Conservation (phyloP, 2,329 filamentous ascomycete genomes). For the Chaetomiaceae sp. region DNA sequence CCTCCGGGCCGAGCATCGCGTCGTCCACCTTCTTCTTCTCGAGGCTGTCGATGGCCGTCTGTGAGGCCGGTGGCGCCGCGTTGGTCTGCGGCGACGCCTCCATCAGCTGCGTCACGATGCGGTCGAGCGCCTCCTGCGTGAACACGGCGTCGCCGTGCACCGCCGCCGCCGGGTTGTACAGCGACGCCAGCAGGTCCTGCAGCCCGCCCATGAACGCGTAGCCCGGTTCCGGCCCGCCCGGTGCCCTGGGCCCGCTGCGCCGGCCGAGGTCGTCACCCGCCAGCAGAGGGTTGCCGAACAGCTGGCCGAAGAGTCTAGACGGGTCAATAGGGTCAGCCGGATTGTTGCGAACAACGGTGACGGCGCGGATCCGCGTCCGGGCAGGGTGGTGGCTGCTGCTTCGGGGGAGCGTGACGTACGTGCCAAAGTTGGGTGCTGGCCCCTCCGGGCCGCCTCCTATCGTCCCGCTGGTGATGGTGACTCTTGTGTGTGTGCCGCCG, state of each 20-base stretch:
- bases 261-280: constrained; percentile 21
- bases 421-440: constrained; percentile 34
- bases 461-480: constrained; percentile 37
- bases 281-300: constrained; percentile 33
- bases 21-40: constrained; percentile 64
- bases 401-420: constrained; percentile 34
- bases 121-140: constrained; percentile 82
- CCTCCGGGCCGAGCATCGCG: constrained; percentile 59
- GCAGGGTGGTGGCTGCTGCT: neutral
- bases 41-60: constrained; percentile 65
- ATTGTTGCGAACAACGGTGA: constrained; percentile 6
- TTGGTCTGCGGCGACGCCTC: constrained; percentile 71
- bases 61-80: constrained; percentile 74
- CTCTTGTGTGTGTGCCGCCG: constrained; percentile 31
- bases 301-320: constrained; percentile 41
- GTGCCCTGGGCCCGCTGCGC: constrained; percentile 14
- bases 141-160: constrained; percentile 76
- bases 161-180: constrained; percentile 48
- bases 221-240: constrained; percentile 20
- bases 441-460: neutral
- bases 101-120: constrained; percentile 82
- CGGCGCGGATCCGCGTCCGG: constrained; percentile 1
- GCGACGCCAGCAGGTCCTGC: constrained; percentile 45
- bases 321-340: constrained; percentile 29
- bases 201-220: constrained; percentile 35